phyloP scores from a whole-genome alignment of 2,329 filamentous ascomycete species.

The Alternaria hordeiaustralica region DNA sequence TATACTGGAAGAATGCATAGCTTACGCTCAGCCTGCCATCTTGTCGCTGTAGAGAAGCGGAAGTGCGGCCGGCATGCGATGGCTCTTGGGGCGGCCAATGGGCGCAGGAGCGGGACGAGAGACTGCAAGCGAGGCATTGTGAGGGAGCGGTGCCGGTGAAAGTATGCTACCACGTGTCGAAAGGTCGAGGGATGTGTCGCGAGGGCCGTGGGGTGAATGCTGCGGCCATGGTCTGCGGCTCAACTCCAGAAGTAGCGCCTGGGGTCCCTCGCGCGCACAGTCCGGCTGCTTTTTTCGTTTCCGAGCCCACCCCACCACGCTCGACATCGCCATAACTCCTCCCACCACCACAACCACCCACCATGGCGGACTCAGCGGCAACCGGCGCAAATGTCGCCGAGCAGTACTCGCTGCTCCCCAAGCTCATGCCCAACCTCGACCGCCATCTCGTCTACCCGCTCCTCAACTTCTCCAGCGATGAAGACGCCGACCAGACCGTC shows the following conservation, averaged over 20 bases:
- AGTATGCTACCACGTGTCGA: background rate
- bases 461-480: slow-evolving; percentile 85
- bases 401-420: slow-evolving; percentile 82
- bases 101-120: slow-evolving; percentile 50
- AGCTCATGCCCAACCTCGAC: slow-evolving; percentile 90
- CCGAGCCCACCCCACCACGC: slow-evolving; percentile 18
- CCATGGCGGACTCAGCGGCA: slow-evolving; percentile 48
- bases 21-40: slow-evolving; percentile 38
- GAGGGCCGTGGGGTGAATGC: slow-evolving; percentile 6
- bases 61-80: slow-evolving; percentile 48
- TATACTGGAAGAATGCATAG: background rate
- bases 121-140: slow-evolving; percentile 47
- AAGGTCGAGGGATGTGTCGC: background rate
- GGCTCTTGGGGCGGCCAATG: slow-evolving; percentile 47
- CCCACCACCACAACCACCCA: slow-evolving; percentile 28
- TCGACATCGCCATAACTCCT: slow-evolving; percentile 16
- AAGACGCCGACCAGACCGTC: slow-evolving; percentile 75
- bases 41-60: slow-evolving; percentile 49
- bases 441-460: slow-evolving; percentile 96
- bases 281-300: slow-evolving; percentile 36
- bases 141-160: background rate
- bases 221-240: slow-evolving; percentile 20
- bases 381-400: slow-evolving; percentile 63
- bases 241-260: slow-evolving; percentile 48
- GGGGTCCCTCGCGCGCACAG: slow-evolving; percentile 45